Evolutionary conservation across 2,329 filamentous ascomycete genomes (phyloP).

Genomic region (Cladophialophora chaetospira): DNA sequence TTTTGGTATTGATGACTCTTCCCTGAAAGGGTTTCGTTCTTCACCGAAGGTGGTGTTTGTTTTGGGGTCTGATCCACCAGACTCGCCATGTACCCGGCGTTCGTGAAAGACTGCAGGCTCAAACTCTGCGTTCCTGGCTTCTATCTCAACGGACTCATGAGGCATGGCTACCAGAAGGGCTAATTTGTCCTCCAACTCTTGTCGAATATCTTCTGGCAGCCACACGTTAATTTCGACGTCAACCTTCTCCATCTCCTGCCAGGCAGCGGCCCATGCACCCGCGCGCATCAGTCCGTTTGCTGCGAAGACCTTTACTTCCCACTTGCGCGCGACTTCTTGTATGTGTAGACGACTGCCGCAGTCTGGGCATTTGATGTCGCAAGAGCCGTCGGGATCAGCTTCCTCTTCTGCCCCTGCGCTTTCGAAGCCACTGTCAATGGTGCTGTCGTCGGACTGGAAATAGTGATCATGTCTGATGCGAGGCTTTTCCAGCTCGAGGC

Average conservation of each 20-base stretch:
- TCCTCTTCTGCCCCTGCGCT: constrained; percentile 42
- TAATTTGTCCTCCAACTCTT: constrained; percentile 42
- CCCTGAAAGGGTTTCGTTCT: background rate
- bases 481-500: constrained; percentile 57
- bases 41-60: constrained; percentile 17
- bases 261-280: constrained; percentile 89
- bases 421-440: constrained; percentile 36
- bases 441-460: constrained; percentile 36
- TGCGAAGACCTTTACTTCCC: constrained; percentile 80
- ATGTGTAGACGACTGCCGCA: constrained; percentile 53
- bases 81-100: constrained; percentile 30
- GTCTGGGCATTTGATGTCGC: constrained; percentile 47
- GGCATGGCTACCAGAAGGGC: constrained; percentile 8
- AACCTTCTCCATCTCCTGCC: constrained; percentile 98
- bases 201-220: constrained; percentile 56
- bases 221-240: constrained; percentile 86
- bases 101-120: constrained; percentile 18
- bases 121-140: background rate
- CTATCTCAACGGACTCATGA: background rate
- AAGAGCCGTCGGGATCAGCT: constrained; percentile 28
- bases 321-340: constrained; percentile 56
- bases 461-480: constrained; percentile 63
- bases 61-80: constrained; percentile 19
- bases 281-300: constrained; percentile 92
- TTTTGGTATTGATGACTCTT: background rate